Evolutionary conservation across 169 alveolate species (phyloP).

Genomic region (Sarcocystis neurona): DNA sequence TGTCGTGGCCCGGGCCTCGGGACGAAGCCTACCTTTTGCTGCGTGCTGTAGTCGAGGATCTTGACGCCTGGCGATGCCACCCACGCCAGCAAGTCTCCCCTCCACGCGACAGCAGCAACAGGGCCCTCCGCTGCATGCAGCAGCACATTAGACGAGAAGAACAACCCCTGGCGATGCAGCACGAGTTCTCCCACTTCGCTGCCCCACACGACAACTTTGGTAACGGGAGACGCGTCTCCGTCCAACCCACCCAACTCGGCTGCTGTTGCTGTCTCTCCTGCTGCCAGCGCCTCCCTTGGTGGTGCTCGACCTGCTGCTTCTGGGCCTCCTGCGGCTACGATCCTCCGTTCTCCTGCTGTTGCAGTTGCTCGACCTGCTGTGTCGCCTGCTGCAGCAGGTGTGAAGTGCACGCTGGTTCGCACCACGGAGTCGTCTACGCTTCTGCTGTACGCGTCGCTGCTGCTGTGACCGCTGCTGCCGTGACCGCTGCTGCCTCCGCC

Average conservation of each 20-base stretch:
- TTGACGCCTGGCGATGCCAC: slow-evolving; percentile 28
- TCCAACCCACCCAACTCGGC: background rate
- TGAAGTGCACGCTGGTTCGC: background rate
- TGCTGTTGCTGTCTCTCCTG: background rate
- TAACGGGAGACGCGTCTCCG: background rate
- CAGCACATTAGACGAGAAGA: slow-evolving; percentile 26
- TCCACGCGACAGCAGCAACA: slow-evolving; percentile 17
- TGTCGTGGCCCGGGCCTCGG: slow-evolving; percentile 15
- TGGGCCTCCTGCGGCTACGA: background rate
- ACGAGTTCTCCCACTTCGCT: background rate
- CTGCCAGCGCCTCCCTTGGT: background rate
- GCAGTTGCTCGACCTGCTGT: too few relatives aligned
- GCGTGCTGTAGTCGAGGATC: slow-evolving; percentile 35
- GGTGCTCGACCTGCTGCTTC: background rate
- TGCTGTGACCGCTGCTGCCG: too few relatives aligned
- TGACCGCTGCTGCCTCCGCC: too few relatives aligned
- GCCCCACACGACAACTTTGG: slow-evolving; percentile 9
- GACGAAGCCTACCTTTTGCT: slow-evolving; percentile 42
- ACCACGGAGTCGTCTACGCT: background rate
- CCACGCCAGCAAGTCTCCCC: slow-evolving; percentile 43
- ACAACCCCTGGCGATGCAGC: slow-evolving; percentile 21
- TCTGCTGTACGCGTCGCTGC: too few relatives aligned
- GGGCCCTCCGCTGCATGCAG: slow-evolving; percentile 41
- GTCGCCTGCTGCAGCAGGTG: background rate
- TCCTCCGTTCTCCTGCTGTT: too few relatives aligned